Percentiles rank a stretch among this genome's conserved stretches.
phyloP scores from a whole-genome alignment of 1,139 yeast species.

The Zhuliangozyma parablackwelliae region DNA sequence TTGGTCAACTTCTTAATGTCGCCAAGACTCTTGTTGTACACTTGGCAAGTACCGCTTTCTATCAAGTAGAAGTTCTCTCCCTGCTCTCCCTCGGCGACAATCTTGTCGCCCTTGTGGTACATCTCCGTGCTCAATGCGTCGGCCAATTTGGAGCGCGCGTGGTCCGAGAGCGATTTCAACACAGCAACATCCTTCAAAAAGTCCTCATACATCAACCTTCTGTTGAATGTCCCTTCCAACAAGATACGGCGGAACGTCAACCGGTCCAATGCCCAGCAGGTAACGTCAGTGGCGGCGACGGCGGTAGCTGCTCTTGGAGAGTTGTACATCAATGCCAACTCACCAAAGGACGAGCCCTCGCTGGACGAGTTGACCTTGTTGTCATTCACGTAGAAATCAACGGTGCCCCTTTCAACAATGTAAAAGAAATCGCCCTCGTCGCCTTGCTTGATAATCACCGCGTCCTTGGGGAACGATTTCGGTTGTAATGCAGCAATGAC shows the following conservation, averaged over 20 bases:
- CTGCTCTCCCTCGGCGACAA: constrained; percentile 81
- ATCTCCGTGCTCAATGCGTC: constrained; percentile 85
- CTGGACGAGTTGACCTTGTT: constrained; percentile 68
- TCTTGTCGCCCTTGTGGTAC: constrained; percentile 67
- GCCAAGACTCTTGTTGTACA: constrained; percentile 49
- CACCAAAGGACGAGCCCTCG: constrained; percentile 92
- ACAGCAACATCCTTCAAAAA: constrained; percentile 86
- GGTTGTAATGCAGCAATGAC: constrained; percentile 81
- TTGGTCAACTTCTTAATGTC: constrained; percentile 63
- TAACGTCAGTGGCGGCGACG: constrained; percentile 61
- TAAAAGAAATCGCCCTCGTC: constrained; percentile 96
- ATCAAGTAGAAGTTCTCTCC: constrained; percentile 91
- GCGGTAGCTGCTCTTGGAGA: constrained; percentile 98
- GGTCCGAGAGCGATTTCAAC: constrained; percentile 63
- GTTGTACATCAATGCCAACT: constrained; percentile 94
- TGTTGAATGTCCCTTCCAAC: constrained; percentile 83
- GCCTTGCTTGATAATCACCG: constrained; percentile 82
- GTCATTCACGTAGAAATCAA: constrained; percentile 76
- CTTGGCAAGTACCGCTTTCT: constrained; percentile 83
- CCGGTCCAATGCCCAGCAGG: constrained; percentile 87
- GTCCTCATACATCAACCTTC: constrained; percentile 86
- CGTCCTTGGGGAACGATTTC: constrained; percentile 54
- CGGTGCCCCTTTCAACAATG: constrained; percentile 80
- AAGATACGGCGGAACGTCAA: constrained; percentile 88
- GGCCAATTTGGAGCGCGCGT: constrained; percentile 87